Evolutionary conservation across 2,329 filamentous ascomycete species (phyloP), one percentile per base, ranked within the genome.

Genomic region (Sarocladium brachiariae): DNA sequence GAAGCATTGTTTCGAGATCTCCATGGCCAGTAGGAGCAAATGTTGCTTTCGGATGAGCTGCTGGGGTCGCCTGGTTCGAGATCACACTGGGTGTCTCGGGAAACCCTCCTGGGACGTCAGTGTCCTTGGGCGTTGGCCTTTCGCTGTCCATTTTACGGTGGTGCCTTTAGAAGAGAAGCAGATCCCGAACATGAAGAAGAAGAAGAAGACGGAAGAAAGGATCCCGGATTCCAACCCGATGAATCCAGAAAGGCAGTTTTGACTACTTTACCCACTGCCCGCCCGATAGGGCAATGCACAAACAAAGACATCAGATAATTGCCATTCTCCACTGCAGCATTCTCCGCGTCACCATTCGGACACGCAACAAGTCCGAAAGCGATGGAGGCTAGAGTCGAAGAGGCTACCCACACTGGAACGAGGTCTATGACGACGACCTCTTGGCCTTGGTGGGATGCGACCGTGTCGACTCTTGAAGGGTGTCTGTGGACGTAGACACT

Each of bases 61-160:
- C 34, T 10, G 31, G 52, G 24, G 54, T 53, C 3, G 53, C 50
- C 19, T 39, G 30, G n/a, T 9, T 49, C 10, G 43, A 33, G 38
- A 19, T 31, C 45, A 27, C 34, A 31, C 52, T 56, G 3, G 58
- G 58, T 2, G 64, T 66, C 52, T 62, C 61, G 4, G 63, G 63
- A 25, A 59, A 66, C 2, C 63, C 64, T 31, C 64, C 64, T 25
- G 64, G 64, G 21, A 66, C 51, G 51, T 64, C 63, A 16, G 53
- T 59, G 50, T 65, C 60, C 50, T 55, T 55, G 27, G 63, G 64
- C 9, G 64, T 65, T 7, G 55, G 56, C 30, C 38, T 57, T 9
- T 60, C 56, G 31, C 13, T 23, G 23, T 63, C 58, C 61, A 63
- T 65, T 18, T 41, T 55, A 23, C 3, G 39, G 4, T 5, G 25